Base-by-base conservation (phyloP, 1,139 yeast species). In the Eremothecium sinecaudum region DNA sequence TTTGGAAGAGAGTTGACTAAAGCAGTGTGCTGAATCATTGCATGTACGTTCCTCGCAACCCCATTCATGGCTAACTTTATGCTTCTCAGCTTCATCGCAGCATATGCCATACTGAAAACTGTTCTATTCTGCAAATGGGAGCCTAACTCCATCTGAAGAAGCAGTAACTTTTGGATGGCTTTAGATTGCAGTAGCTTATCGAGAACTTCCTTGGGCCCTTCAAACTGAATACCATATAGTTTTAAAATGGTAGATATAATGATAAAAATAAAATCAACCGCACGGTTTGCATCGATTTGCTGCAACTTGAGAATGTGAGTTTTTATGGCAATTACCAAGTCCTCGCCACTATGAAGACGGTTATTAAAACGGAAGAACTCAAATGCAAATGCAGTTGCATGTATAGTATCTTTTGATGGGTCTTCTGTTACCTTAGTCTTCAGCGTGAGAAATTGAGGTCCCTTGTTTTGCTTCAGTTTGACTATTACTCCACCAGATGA, bases 121-220 rank as follows among this genome's bases (percentile, higher is more conserved):
- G 46, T 52, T 18, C 43, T 47, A 16, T 43, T 42, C 9, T 40
- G 35, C 25, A 53, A 47, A 10, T 47, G 41, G 30, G 53, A 48
- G 4, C 59, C 59, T 7, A 57, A 41, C 35, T 57, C 61, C 23
- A 56, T 38, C 32, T 56, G 61, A 4, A 57, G 37, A 22, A 57
- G 36, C 48, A 54, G 51, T 1, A 56, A 43, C 33, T 53, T 56
- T 34, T 56, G 61, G 24, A 57, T 49, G 3, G 60, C 59, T 33
- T 59, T 53, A 23, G 59, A 53, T 15, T 56, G 49, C n/a, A 55
- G 47, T 41, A 56, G 48, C 31, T 56, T 57, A 28, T 57, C 61
- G 45, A 56, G 47, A 5, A 55, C 41, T 31, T 56, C 61, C 32
- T 51, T 51, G 10, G 58, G 52, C 4, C 61, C 58, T 35, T 56